Conservation (phyloP, 2,329 filamentous ascomycete genomes). For the Leptographium lundbergii region DNA sequence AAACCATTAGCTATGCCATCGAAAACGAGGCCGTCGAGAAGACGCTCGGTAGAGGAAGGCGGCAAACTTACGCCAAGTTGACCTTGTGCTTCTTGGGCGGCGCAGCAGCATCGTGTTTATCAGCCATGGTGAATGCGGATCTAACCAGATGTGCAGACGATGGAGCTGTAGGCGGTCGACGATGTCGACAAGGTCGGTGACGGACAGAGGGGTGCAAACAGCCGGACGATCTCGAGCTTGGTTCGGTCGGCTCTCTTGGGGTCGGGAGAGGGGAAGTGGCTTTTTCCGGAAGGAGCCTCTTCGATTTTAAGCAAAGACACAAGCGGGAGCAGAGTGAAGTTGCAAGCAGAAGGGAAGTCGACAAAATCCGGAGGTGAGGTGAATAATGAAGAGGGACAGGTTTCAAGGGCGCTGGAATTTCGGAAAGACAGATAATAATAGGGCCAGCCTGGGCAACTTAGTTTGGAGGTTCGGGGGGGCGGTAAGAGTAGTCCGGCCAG, state of each 20-base stretch:
- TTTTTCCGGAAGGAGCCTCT: not conserved
- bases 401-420: not conserved
- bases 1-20: not conserved
- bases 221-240: not conserved
- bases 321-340: not conserved
- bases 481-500: constrained; percentile 2
- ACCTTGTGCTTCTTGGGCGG: constrained; percentile 49
- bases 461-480: constrained; percentile 1
- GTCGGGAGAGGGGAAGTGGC: not conserved
- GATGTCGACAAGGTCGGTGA: not conserved
- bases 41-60: not conserved
- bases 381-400: not conserved
- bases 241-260: not conserved
- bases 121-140: constrained; percentile 48
- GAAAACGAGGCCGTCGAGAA: not conserved
- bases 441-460: not conserved
- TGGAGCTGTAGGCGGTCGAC: not conserved
- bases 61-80: constrained; percentile 56
- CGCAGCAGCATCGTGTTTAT: constrained; percentile 27
- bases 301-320: not conserved
- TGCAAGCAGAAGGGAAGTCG: not conserved
- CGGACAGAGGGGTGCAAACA: not conserved
- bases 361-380: not conserved
- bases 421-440: constrained; percentile 2
- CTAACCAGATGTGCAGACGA: not conserved